Evolutionary conservation across 1,284 basidiomycete species (phyloP), one percentile per base, ranked within the genome.

Genomic region (Malassezia japonica): DNA sequence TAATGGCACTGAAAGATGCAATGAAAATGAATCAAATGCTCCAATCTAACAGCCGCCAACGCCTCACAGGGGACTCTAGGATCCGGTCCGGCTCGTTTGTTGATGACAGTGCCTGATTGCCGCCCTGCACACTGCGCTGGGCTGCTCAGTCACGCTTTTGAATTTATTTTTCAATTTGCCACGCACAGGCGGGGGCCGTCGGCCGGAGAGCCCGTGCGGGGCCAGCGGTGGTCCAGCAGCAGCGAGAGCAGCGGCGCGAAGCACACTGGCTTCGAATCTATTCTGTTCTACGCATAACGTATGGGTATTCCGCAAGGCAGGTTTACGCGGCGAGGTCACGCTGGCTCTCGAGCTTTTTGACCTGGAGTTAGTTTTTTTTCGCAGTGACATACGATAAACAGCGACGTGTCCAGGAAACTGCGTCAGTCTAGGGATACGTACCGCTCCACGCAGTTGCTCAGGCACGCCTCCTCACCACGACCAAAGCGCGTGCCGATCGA

Each of bases 361-460:
- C 60, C 62, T 64, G 57, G 15, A 15, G 40, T 45, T 27, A 47
- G 41, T 13, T 10, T 12, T 16, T 13, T 10, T 13, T 3, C 13
- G n/a, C 15, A 24, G 13, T 0, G 3, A 61, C 65, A 48, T 50
- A 70, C 67, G 38, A 70, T 67, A 42, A 62, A 64, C 42, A 69
- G 75, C 64, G 84, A 87, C n/a, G 86, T 83, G 76, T 96, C 91
- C 61, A 95, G 78, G 78, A 95, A 96, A 50, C 91, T 80, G 54
- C 5, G 46, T 56, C 12, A 43, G 40, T 16, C 21, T 16, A 31
- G 6, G 25, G 43, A 7, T 18, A 52, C 53, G 55, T 45, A 60
- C 49, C 57, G 53, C 61, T 89, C 87, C 39, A 94, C 90, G 69
- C 89, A 95, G 76, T 92, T 92, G 55, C 80, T 78, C 39, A 96